Percentiles rank a stretch among this genome's conserved stretches.
These are phyloP conservation scores for Pythium monospermum DNA, from an alignment of 352 stramenopile species.

Conservation along the genomic window DNA sequence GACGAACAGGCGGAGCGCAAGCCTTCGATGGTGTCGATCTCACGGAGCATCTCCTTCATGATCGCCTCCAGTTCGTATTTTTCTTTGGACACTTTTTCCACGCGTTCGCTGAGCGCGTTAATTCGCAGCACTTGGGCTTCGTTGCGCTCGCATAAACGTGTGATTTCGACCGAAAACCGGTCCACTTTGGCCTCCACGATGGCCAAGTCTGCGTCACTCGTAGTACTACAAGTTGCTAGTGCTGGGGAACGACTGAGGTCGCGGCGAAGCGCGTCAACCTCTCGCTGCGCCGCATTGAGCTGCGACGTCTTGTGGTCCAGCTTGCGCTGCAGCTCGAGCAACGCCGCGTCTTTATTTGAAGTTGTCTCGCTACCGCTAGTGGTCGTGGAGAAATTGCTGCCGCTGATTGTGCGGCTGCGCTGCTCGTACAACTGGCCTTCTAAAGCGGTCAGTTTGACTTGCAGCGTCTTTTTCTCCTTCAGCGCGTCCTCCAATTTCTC, in stretches of 20 bases:
- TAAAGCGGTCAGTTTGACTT: slow-evolving; percentile 75
- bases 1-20: no score
- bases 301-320: slow-evolving; percentile 53
- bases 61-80: slow-evolving; percentile 51
- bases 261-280: slow-evolving; percentile 39
- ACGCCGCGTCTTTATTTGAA: no score
- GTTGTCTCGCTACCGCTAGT: no score
- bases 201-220: slow-evolving; percentile 21
- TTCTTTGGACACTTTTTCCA: slow-evolving; percentile 41
- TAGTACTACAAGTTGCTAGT: neutral
- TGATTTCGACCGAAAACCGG: slow-evolving; percentile 47
- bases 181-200: slow-evolving; percentile 41
- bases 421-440: slow-evolving; percentile 78
- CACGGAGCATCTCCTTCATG: slow-evolving; percentile 50
- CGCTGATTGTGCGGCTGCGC: slow-evolving; percentile 55
- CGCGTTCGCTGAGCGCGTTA: slow-evolving; percentile 39
- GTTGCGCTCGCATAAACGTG: slow-evolving; percentile 39
- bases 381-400: slow-evolving; percentile 37
- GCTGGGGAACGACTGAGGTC: slow-evolving; percentile 9
- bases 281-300: slow-evolving; percentile 40
- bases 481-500: slow-evolving; percentile 64
- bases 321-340: slow-evolving; percentile 49
- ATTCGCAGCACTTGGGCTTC: slow-evolving; percentile 49
- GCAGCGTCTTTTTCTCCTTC: slow-evolving; percentile 72
- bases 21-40: slow-evolving; percentile 36